Conservation (phyloP, 805 yeast species). For the Sporopachydermia quercuum region DNA sequence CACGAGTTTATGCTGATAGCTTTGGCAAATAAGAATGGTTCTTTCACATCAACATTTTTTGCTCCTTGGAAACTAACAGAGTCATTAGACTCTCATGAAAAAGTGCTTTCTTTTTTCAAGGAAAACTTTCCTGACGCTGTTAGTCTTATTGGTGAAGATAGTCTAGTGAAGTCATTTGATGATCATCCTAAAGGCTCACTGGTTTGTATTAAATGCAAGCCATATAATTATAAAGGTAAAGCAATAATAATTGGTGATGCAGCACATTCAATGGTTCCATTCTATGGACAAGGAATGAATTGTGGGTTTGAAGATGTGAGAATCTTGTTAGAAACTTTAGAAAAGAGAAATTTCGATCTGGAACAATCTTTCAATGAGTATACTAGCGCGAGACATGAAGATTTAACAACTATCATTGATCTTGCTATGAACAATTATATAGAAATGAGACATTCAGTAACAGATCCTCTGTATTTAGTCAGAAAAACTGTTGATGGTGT, state of each 20-base stretch:
- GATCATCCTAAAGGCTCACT: constrained; percentile 65
- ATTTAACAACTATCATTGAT: constrained; percentile 60
- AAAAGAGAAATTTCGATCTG: constrained; percentile 24
- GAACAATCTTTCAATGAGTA: constrained; percentile 31
- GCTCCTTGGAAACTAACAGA: constrained; percentile 64
- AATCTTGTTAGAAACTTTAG: constrained; percentile 37
- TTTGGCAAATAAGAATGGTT: constrained; percentile 68
- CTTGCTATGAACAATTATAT: constrained; percentile 68
- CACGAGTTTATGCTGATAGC: constrained; percentile 80
- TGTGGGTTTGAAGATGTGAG: constrained; percentile 89
- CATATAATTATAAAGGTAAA: constrained; percentile 50
- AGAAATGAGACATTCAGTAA: constrained; percentile 79
- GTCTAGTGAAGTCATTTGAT: constrained; percentile 33
- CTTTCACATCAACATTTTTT: constrained; percentile 82
- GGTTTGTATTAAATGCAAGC: constrained; percentile 52
- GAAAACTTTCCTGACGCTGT: constrained; percentile 63
- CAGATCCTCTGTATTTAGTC: constrained; percentile 39
- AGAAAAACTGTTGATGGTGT: constrained; percentile 56
- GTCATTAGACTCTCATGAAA: constrained; percentile 27
- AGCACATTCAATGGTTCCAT: constrained; percentile 96
- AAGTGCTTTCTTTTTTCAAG: constrained; percentile 38
- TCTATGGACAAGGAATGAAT: constrained; percentile 94
- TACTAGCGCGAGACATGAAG: constrained; percentile 40
- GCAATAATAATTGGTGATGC: constrained; percentile 79
- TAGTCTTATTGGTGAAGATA: constrained; percentile 45